Evolutionary conservation across 106 monocot genomes (phyloP).

Genomic region (Dendrobium catenatum): DNA sequence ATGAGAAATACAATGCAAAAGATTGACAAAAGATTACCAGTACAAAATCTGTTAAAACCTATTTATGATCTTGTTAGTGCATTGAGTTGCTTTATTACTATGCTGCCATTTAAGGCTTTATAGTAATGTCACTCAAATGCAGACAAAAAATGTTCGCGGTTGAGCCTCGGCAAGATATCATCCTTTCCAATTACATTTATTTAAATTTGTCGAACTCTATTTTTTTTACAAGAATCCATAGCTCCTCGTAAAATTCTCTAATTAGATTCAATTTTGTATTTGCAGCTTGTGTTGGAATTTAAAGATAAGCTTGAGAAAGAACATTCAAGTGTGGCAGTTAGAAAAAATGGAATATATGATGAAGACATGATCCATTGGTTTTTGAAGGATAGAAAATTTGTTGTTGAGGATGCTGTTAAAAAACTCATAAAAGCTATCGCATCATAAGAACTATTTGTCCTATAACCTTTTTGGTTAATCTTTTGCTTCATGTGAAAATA

Average conservation of each 20-base stretch:
- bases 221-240: background rate
- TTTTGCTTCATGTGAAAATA: background rate
- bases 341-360: constrained; percentile 67
- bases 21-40: background rate
- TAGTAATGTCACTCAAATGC: background rate
- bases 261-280: background rate
- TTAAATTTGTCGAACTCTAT: background rate
- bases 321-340: constrained; percentile 44
- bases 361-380: constrained; percentile 82
- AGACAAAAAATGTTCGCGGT: background rate
- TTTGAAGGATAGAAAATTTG: constrained; percentile 77
- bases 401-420: constrained; percentile 53
- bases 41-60: background rate
- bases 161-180: background rate
- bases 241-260: background rate
- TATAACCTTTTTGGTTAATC: background rate
- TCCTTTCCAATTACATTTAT: background rate
- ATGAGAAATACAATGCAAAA: too few relatives aligned
- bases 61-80: background rate
- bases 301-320: constrained; percentile 67
- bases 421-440: constrained; percentile 87
- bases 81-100: background rate
- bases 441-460: constrained; percentile 26
- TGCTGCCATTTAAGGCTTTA: background rate
- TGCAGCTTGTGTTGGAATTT: constrained; percentile 77